Conservation (phyloP, 2,329 filamentous ascomycete species). For the Ceratocystis papillata region DNA sequence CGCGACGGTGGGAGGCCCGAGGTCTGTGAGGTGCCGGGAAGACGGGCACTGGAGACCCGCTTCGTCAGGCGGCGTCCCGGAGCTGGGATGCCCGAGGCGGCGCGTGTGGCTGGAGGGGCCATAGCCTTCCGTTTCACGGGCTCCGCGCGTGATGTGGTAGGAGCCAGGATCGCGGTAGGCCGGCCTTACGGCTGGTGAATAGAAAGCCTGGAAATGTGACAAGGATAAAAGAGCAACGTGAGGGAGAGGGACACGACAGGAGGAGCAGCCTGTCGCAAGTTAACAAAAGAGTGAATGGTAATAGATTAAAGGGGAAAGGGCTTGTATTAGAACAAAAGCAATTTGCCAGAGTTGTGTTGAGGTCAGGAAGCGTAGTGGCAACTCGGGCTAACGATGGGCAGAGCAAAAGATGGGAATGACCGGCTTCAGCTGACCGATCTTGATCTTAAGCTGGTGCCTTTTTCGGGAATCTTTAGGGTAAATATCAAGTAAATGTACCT, state of each 20-base stretch:
- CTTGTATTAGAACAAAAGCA: constrained; percentile 1
- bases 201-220: neutral
- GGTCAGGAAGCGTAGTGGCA: neutral
- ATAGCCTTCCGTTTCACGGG: constrained; percentile 22
- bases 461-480: no score
- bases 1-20: neutral
- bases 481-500: neutral
- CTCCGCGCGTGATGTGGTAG: constrained; percentile 20
- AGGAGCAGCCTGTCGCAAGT: neutral
- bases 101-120: constrained; percentile 15
- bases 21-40: constrained; percentile 2
- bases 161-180: constrained; percentile 23
- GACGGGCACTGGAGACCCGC: constrained; percentile 20
- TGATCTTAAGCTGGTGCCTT: neutral
- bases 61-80: constrained; percentile 22
- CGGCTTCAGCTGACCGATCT: neutral
- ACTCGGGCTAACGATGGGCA: neutral
- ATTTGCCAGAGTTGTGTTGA: neutral
- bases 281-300: neutral
- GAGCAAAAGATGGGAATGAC: neutral
- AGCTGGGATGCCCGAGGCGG: constrained; percentile 17
- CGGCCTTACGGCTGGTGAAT: constrained; percentile 12
- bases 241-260: neutral
- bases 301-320: constrained; percentile 6
- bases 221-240: neutral